phyloP scores from a whole-genome alignment of 345 rosid species.

The Diplotaxis tenuifolia region DNA sequence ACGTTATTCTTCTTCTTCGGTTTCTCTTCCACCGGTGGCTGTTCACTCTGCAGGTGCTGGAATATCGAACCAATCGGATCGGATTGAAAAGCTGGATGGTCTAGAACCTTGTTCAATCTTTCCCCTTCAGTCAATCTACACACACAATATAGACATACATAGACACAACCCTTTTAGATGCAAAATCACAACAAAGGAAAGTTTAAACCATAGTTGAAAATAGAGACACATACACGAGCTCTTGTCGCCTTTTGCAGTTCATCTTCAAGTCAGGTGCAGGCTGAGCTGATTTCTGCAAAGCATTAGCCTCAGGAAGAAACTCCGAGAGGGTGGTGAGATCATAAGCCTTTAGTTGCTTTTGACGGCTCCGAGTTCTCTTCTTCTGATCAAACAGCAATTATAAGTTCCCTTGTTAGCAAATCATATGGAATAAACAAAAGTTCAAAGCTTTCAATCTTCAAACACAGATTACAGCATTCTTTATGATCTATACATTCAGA shows the following conservation, averaged over 20 bases:
- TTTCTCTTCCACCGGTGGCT: conserved; percentile 55
- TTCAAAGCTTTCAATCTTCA: conserved; percentile 8
- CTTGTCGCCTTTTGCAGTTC: conserved; percentile 67
- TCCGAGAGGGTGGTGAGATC: conserved; percentile 71
- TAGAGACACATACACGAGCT: conserved; percentile 50
- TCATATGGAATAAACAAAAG: neutral
- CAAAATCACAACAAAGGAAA: neutral
- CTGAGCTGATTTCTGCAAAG: conserved; percentile 33
- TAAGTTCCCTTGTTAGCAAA: neutral
- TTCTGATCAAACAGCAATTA: conserved; percentile 40
- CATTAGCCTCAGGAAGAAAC: conserved; percentile 68
- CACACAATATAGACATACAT: conserved; percentile 4
- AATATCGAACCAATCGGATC: conserved; percentile 75
- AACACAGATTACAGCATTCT: neutral
- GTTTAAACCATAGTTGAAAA: neutral
- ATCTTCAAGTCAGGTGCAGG: conserved; percentile 51
- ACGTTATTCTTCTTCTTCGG: conserved; percentile 50
- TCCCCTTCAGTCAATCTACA: conserved; percentile 67
- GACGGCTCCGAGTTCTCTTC: conserved; percentile 52
- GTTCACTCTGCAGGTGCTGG: conserved; percentile 66
- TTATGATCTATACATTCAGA: neutral
- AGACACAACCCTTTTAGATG: neutral
- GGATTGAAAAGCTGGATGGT: conserved; percentile 61
- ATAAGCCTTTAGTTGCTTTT: conserved; percentile 68
- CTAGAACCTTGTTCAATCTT: conserved; percentile 58